Percentiles rank a stretch among this genome's conserved stretches.
phyloP scores from a whole-genome alignment of 116 monocot genomes.

The Cymodocea nodosa region DNA sequence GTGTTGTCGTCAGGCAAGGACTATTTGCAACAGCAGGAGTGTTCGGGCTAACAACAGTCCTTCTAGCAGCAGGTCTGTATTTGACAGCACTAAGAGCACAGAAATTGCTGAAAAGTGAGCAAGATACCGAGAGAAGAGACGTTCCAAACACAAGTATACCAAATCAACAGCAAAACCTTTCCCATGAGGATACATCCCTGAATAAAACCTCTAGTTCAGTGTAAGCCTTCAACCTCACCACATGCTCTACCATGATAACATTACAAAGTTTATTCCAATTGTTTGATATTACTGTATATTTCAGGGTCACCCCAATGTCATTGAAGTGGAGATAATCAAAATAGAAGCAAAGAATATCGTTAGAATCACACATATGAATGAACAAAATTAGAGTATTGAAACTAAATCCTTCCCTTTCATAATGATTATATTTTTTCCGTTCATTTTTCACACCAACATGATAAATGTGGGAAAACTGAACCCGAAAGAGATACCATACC shows the following conservation, averaged over 20 bases:
- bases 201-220: slow-evolving; percentile 2
- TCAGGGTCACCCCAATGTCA: background rate
- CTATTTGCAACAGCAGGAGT: slow-evolving; percentile 66
- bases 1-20: slow-evolving; percentile 45
- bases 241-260: background rate
- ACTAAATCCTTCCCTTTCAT: background rate
- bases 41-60: slow-evolving; percentile 53
- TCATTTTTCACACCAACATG: background rate
- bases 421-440: background rate
- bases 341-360: background rate
- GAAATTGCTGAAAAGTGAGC: slow-evolving; percentile 7
- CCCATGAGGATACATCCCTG: background rate
- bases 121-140: background rate
- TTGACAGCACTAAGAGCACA: slow-evolving; percentile 39
- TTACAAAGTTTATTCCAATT: no score
- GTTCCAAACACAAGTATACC: background rate
- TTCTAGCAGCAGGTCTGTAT: slow-evolving; percentile 65
- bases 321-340: no score
- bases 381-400: background rate
- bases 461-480: background rate
- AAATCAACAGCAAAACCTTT: background rate
- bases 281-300: no score
- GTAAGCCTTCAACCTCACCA: background rate
- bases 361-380: background rate
- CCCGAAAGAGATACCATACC: slow-evolving; percentile 2